Percentiles rank a stretch among this genome's conserved stretches.
Conservation (phyloP, 441 rosid species). For the Populus hybrid region DNA sequence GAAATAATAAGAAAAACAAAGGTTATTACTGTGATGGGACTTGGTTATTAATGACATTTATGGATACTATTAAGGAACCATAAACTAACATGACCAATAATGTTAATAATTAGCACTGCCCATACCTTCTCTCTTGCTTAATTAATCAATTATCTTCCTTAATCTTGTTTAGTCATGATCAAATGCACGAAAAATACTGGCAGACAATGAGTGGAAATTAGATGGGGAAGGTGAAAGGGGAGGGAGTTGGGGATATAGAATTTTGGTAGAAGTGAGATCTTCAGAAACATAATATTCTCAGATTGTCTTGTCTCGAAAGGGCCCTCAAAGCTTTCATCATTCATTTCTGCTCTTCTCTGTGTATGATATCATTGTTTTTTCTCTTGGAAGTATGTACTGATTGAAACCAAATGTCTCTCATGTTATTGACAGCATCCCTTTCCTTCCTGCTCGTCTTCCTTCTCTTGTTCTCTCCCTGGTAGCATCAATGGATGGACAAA, state of each 20-base stretch:
- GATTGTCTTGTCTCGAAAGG: constrained; percentile 31
- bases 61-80: not conserved
- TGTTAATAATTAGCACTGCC: not conserved
- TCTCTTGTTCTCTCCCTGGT: constrained; percentile 22
- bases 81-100: not conserved
- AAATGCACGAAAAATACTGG: not conserved
- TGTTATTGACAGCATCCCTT: constrained; percentile 17
- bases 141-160: not conserved
- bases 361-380: constrained; percentile 28
- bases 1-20: too few relatives aligned
- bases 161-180: not conserved
- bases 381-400: constrained; percentile 33
- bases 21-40: not conserved
- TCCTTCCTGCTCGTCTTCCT: constrained; percentile 22
- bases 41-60: not conserved
- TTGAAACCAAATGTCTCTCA: constrained; percentile 25
- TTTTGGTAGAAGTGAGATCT: constrained; percentile 6
- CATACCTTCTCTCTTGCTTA: not conserved
- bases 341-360: constrained; percentile 9
- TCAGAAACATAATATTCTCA: constrained; percentile 14
- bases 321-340: constrained; percentile 16
- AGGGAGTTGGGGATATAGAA: not conserved
- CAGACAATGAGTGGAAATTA: not conserved
- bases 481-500: constrained; percentile 23
- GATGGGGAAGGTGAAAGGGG: not conserved